These are phyloP conservation scores for Solanum pimpinellifolium DNA, from an alignment of 257 asterid species.

Conservation along the genomic window DNA sequence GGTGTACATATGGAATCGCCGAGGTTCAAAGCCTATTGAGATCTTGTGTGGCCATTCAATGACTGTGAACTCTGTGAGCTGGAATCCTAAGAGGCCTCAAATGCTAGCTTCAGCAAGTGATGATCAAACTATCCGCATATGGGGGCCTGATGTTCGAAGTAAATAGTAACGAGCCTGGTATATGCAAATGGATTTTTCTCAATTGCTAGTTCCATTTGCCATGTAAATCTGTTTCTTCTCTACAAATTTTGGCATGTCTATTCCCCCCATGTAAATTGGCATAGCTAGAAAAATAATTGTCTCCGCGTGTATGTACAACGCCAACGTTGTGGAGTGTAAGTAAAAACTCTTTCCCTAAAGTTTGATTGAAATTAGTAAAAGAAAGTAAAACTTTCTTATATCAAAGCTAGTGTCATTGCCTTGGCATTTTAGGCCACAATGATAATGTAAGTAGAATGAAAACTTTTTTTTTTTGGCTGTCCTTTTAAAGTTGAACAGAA, in stretches of 20 bases:
- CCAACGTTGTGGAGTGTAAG: not conserved
- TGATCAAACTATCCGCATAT: slow-evolving; percentile 77
- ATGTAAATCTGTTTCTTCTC: not conserved
- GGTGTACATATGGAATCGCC: slow-evolving; percentile 83
- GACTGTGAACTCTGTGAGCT: slow-evolving; percentile 87
- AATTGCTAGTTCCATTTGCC: not conserved
- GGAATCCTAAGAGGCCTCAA: slow-evolving; percentile 64
- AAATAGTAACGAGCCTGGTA: not conserved
- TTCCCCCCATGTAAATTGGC: not conserved
- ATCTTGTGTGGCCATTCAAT: slow-evolving; percentile 58
- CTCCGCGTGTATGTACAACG: not conserved
- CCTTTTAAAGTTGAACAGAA: not conserved
- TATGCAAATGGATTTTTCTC: not conserved
- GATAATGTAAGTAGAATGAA: not conserved
- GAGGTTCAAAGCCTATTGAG: slow-evolving; percentile 52
- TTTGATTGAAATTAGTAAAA: not conserved
- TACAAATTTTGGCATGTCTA: not conserved
- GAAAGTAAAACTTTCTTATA: not conserved
- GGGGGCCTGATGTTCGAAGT: slow-evolving; percentile 61
- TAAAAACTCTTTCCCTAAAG: not conserved
- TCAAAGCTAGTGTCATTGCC: not conserved
- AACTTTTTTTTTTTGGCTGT: no score
- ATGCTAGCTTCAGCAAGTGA: slow-evolving; percentile 94
- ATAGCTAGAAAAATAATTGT: not conserved
- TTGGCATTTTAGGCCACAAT: not conserved